Evolutionary conservation across 805 yeast species (phyloP).

Genomic region (Yarrowia hollandica): DNA sequence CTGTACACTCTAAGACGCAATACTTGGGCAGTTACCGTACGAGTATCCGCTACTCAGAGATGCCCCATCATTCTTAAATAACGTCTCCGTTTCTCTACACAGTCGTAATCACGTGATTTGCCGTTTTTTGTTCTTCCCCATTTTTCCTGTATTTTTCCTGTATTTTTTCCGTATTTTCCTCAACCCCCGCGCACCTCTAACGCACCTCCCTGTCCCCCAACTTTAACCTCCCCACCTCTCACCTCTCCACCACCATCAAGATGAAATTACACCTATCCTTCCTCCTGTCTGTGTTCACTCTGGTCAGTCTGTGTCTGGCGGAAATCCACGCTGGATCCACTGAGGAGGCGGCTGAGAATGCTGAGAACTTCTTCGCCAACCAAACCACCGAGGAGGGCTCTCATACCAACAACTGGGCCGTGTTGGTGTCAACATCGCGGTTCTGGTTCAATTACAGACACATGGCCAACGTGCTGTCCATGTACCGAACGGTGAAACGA

Average conservation of each 20-base stretch:
- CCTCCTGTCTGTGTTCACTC: background rate
- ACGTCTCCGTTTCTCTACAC: no score
- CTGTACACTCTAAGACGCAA: no score
- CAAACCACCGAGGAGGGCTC: conserved; percentile 20
- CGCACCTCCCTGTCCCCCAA: no score
- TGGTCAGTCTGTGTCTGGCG: background rate
- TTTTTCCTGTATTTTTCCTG: no score
- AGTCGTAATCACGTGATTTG: no score
- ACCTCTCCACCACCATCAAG: background rate
- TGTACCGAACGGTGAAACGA: conserved; percentile 94
- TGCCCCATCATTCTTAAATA: no score
- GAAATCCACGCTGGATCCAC: background rate
- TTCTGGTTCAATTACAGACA: conserved; percentile 99
- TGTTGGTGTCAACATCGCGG: conserved; percentile 89
- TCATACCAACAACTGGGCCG: conserved; percentile 77
- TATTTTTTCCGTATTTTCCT: no score
- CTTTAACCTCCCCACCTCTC: no score
- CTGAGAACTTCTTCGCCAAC: conserved; percentile 14
- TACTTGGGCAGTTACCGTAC: no score
- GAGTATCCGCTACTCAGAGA: no score
- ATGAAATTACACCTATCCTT: conserved; percentile 6
- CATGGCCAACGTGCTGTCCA: conserved; percentile 91
- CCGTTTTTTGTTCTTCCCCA: no score
- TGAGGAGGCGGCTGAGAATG: background rate
- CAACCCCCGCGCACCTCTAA: no score